These are phyloP conservation scores for Warburgia ugandensis DNA, from an alignment of 164 flowering plant species.

Conservation along the genomic window DNA sequence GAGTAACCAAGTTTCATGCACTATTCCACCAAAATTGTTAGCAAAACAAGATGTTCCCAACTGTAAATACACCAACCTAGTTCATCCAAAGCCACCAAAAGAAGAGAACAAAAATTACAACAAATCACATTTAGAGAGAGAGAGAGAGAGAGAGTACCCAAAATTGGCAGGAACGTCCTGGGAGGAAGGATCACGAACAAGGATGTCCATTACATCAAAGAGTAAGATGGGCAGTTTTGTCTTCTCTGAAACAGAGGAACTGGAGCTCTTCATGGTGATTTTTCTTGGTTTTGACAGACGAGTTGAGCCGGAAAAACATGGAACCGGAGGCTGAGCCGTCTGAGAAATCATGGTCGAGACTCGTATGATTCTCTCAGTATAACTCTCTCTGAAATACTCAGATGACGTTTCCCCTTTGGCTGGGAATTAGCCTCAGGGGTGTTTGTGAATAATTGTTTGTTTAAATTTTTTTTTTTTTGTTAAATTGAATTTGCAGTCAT, in stretches of 20 bases:
- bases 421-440: too few species aligned
- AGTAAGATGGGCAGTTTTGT: conserved; percentile 75
- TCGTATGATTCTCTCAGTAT: too few species aligned
- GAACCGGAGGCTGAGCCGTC: conserved; percentile 5
- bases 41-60: too few species aligned
- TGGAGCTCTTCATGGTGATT: conserved; percentile 3
- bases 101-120: background rate
- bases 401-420: too few species aligned
- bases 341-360: too few species aligned
- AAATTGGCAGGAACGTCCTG: conserved; percentile 82
- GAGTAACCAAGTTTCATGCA: too few species aligned
- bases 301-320: background rate
- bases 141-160: conserved; percentile 31
- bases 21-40: too few species aligned
- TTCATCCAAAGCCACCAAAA: background rate
- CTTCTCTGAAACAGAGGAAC: conserved; percentile 3
- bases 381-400: too few species aligned
- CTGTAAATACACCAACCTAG: too few species aligned
- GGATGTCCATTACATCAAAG: conserved; percentile 88
- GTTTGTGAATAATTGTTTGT: too few species aligned
- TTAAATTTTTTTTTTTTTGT: too few species aligned
- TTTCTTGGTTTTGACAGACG: background rate
- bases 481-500: too few species aligned
- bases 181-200: conserved; percentile 92
- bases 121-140: background rate